These are phyloP conservation scores for Kwoniella heveanensis DNA, from an alignment of 768 basidiomycete species.

Conservation along the genomic window DNA sequence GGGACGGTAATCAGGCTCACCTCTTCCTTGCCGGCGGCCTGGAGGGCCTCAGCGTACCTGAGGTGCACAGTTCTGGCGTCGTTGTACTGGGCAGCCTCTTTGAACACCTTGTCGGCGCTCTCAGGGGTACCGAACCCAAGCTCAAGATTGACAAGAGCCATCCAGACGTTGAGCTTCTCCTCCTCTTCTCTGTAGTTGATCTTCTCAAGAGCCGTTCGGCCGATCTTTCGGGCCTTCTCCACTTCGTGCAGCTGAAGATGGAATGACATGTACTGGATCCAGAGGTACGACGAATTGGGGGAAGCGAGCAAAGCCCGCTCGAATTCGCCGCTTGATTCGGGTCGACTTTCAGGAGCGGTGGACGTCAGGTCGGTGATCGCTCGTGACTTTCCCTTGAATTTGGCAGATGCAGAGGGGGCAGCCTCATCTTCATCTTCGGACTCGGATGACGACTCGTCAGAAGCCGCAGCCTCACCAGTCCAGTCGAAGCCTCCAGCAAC, in stretches of 20 bases:
- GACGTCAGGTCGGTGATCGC: slow-evolving; percentile 63
- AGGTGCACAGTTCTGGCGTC: slow-evolving; percentile 90
- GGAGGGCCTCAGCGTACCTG: slow-evolving; percentile 78
- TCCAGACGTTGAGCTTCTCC: slow-evolving; percentile 96
- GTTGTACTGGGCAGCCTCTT: slow-evolving; percentile 83
- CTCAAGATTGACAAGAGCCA: slow-evolving; percentile 91
- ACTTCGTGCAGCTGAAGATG: slow-evolving; percentile 94
- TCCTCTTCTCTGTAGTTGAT: slow-evolving; percentile 96
- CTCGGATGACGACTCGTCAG: slow-evolving; percentile 56
- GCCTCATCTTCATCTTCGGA: slow-evolving; percentile 51
- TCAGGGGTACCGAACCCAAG: slow-evolving; percentile 87
- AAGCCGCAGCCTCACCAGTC: slow-evolving; percentile 54
- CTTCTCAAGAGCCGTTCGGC: slow-evolving; percentile 74
- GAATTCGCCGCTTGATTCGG: slow-evolving; percentile 91
- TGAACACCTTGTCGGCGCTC: slow-evolving; percentile 76
- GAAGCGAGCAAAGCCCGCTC: slow-evolving; percentile 89
- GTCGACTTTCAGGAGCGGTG: slow-evolving; percentile 79
- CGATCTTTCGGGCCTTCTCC: slow-evolving; percentile 89
- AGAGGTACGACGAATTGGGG: slow-evolving; percentile 94
- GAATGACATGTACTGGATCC: slow-evolving; percentile 99
- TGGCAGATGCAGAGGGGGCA: slow-evolving; percentile 28
- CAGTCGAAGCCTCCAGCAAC: slow-evolving; percentile 56
- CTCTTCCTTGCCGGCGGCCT: slow-evolving; percentile 77
- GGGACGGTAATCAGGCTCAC: no score
- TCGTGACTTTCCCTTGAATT: slow-evolving; percentile 62